Evolutionary conservation across 139 green algal species (phyloP).

Genomic region (Chlamydomonas applanata): DNA sequence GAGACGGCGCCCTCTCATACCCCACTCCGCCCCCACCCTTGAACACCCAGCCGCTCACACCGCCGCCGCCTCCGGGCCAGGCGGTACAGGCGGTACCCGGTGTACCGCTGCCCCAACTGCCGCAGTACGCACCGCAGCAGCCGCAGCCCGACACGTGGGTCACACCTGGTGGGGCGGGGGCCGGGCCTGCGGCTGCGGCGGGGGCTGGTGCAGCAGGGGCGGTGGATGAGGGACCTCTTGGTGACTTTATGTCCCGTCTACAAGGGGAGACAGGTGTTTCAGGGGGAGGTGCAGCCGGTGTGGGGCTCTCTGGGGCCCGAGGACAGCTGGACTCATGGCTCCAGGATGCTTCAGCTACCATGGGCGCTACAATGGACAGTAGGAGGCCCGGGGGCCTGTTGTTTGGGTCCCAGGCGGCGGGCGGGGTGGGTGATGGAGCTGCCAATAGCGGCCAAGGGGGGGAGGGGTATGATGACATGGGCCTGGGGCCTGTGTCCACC

Average conservation of each 20-base stretch:
- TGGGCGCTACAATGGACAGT: no score
- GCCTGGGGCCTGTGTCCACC: neutral
- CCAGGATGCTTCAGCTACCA: neutral
- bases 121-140: constrained; percentile 15
- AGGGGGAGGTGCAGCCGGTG: neutral
- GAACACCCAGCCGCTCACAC: neutral
- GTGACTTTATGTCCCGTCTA: constrained; percentile 20
- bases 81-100: neutral
- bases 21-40: neutral
- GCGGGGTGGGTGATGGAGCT: no score
- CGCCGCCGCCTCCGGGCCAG: no score
- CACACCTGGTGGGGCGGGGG: neutral
- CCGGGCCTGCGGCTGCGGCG: constrained; percentile 2
- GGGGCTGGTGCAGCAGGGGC: neutral
- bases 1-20: neutral
- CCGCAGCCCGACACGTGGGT: neutral
- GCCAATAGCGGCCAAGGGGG: no score
- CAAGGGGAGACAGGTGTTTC: constrained; percentile 1
- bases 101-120: constrained; percentile 18
- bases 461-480: no score
- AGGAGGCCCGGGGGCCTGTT: no score
- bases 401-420: no score
- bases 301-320: neutral
- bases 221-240: constrained; percentile 14
- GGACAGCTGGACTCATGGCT: constrained; percentile 4